Evolutionary conservation across 495 filamentous ascomycete genomes (phyloP).

Genomic region (Xylaria venustula): DNA sequence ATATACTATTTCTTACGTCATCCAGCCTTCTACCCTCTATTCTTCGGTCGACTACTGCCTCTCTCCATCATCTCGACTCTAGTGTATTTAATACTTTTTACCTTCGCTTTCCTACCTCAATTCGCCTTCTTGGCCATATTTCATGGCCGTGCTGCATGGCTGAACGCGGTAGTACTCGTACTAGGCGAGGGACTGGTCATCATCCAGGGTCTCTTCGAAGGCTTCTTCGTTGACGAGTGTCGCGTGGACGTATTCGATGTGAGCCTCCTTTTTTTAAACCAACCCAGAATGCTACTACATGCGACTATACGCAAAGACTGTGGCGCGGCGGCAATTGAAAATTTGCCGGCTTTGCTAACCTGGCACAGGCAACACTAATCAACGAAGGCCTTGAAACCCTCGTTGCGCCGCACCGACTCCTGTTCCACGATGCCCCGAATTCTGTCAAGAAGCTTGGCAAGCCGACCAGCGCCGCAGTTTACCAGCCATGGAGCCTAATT

Average conservation of each 20-base stretch:
- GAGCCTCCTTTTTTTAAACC: constrained; percentile 33
- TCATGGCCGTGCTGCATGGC: constrained; percentile 75
- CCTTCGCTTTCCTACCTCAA: constrained; percentile 87
- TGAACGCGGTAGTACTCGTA: constrained; percentile 75
- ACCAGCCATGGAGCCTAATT: constrained; percentile 67
- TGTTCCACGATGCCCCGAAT: constrained; percentile 60
- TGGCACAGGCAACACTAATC: constrained; percentile 44
- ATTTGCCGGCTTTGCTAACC: neutral
- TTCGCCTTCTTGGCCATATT: constrained; percentile 76
- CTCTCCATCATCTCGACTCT: constrained; percentile 70
- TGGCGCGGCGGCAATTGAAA: neutral
- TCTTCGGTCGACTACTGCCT: constrained; percentile 66
- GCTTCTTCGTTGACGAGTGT: constrained; percentile 77
- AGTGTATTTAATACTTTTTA: constrained; percentile 73
- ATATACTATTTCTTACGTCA: constrained; percentile 74
- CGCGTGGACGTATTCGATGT: constrained; percentile 93
- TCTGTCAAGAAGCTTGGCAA: constrained; percentile 74
- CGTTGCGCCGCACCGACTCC: constrained; percentile 66
- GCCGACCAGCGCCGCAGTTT: constrained; percentile 62
- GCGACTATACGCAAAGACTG: neutral
- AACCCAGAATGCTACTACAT: neutral
- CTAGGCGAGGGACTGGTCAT: constrained; percentile 79
- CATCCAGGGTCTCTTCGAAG: constrained; percentile 73
- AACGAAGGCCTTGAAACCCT: constrained; percentile 54
- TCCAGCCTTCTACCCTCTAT: constrained; percentile 63